phyloP scores from a whole-genome alignment of 1,284 basidiomycete genomes.

The Phellinidium pouzarii region DNA sequence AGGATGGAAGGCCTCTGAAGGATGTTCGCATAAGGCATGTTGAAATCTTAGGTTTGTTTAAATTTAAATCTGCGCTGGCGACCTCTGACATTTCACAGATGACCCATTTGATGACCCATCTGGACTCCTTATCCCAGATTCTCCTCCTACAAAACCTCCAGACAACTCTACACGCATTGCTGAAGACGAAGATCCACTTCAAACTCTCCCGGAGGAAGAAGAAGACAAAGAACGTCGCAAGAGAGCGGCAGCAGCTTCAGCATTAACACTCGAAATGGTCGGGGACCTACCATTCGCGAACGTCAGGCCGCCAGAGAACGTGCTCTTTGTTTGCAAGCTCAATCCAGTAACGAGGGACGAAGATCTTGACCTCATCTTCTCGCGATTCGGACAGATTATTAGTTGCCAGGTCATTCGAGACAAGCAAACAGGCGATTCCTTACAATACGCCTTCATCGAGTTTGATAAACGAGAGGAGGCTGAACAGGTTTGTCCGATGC shows the following conservation, averaged over 20 bases:
- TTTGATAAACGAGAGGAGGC: constrained; percentile 91
- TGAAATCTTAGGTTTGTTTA: constrained; percentile 74
- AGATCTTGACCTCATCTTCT: constrained; percentile 96
- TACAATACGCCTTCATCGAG: constrained; percentile 99
- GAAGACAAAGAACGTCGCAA: constrained; percentile 73
- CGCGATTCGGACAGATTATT: constrained; percentile 90
- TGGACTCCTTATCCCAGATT: constrained; percentile 65
- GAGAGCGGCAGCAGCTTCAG: constrained; percentile 86
- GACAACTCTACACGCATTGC: constrained; percentile 84
- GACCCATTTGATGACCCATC: constrained; percentile 91
- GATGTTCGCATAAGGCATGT: constrained; percentile 92
- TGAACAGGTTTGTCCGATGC: constrained; percentile 61
- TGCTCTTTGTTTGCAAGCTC: constrained; percentile 97
- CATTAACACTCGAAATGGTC: constrained; percentile 97
- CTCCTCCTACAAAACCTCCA: constrained; percentile 72
- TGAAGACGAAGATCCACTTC: constrained; percentile 84
- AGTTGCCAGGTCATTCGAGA: constrained; percentile 97
- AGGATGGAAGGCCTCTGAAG: constrained; percentile 84
- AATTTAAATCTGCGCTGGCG: not conserved
- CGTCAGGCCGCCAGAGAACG: constrained; percentile 96
- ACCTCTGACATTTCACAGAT: constrained; percentile 42
- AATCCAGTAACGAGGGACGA: constrained; percentile 94
- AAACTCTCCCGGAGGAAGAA: constrained; percentile 74
- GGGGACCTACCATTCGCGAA: constrained; percentile 98
- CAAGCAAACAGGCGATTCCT: constrained; percentile 89